Conservation (phyloP, 768 basidiomycete species). For the Leccinum pellstonianum region DNA sequence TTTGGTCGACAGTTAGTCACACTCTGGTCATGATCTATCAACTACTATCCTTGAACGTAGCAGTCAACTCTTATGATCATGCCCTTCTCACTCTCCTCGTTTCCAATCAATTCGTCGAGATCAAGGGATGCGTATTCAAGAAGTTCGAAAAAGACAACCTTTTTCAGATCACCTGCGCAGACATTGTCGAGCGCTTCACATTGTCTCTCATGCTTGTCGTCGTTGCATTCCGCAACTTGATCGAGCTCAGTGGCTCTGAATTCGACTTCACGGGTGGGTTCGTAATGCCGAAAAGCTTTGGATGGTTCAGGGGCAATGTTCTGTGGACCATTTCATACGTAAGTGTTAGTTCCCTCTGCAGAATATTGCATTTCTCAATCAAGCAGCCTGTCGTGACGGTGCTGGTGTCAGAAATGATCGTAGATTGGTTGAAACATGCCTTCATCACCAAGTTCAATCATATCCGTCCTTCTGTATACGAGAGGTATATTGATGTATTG, state of each 20-base stretch:
- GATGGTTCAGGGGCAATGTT: constrained; percentile 77
- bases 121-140: constrained; percentile 99
- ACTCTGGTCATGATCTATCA: constrained; percentile 96
- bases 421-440: constrained; percentile 99
- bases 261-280: constrained; percentile 73
- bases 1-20: constrained; percentile 63
- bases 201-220: constrained; percentile 86
- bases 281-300: constrained; percentile 78
- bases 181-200: constrained; percentile 97
- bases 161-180: constrained; percentile 98
- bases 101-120: constrained; percentile 99
- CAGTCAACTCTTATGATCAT: constrained; percentile 97
- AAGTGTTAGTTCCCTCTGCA: constrained; percentile 28
- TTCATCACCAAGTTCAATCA: constrained; percentile 99
- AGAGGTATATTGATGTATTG: constrained; percentile 91
- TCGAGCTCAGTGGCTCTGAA: constrained; percentile 90
- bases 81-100: constrained; percentile 90
- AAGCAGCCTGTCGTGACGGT: constrained; percentile 88
- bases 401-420: constrained; percentile 85
- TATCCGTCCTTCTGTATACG: constrained; percentile 92
- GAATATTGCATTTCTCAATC: background rate
- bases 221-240: constrained; percentile 91
- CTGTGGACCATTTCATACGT: constrained; percentile 91
- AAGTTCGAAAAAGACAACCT: constrained; percentile 99
- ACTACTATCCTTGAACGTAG: constrained; percentile 91